Percentiles rank a stretch among this genome's conserved stretches.
Evolutionary conservation across 1,284 basidiomycete species (phyloP).

Genomic region (Austropuccinia psidii): DNA sequence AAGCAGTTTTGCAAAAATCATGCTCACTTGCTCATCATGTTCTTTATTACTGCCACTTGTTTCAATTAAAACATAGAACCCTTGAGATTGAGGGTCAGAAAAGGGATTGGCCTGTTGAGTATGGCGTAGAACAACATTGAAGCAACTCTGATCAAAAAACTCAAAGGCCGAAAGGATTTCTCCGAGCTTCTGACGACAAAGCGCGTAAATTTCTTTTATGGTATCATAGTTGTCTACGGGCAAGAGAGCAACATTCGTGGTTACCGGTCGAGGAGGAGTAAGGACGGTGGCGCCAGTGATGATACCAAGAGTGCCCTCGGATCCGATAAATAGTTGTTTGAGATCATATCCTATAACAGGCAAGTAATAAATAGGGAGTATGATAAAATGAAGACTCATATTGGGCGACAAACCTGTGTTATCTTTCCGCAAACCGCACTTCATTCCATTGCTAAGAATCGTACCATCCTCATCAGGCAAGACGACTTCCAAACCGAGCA

Average conservation of each 20-base stretch:
- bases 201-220: slow-evolving; percentile 55
- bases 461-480: slow-evolving; percentile 76
- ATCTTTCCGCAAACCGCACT: slow-evolving; percentile 70
- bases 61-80: slow-evolving; percentile 85
- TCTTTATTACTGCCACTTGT: slow-evolving; percentile 89
- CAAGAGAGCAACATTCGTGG: slow-evolving; percentile 55
- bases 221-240: slow-evolving; percentile 54
- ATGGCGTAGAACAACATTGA: slow-evolving; percentile 61
- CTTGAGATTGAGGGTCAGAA: slow-evolving; percentile 54
- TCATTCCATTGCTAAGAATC: slow-evolving; percentile 62
- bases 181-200: slow-evolving; percentile 63
- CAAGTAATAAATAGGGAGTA: neutral
- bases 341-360: slow-evolving; percentile 74
- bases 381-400: neutral
- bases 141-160: slow-evolving; percentile 82
- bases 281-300: slow-evolving; percentile 93
- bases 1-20: neutral
- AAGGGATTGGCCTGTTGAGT: slow-evolving; percentile 59
- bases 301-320: slow-evolving; percentile 90
- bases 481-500: slow-evolving; percentile 95
- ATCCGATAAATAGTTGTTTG: slow-evolving; percentile 97
- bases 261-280: slow-evolving; percentile 76
- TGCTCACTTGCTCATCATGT: slow-evolving; percentile 80
- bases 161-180: slow-evolving; percentile 98
- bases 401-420: slow-evolving; percentile 76